Evolutionary conservation across 2,329 filamentous ascomycete species (phyloP), one percentile per base, ranked within the genome.

Genomic region (Cladophialophora chaetospira): DNA sequence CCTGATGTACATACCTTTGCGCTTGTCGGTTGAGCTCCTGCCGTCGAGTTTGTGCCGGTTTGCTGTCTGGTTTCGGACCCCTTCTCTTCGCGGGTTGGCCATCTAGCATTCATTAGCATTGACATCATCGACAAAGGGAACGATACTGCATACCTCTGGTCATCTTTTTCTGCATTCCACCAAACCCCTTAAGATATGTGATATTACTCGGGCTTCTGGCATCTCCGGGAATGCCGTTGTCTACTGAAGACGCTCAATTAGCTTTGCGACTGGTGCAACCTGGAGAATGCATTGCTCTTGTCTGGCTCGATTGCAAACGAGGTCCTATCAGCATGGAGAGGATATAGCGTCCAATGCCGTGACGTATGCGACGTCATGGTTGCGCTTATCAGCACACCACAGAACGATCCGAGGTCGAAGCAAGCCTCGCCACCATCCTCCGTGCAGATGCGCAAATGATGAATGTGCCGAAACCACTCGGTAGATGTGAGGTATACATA

Each of bases 21-120:
- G 94, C 94, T 76, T 97, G 93, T 62, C 94, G 85, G 71, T 97
- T 97, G 60, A 97, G 78, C 73, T 97, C 93, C 71, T 97, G 94
- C 63, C 93, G 85, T 61, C 93, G 83, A 17, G 93, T 97, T 67
- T 96, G 77, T 42, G 94, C 93, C 15, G 94, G 94, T 71, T 96
- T 97, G 77, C 89, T 95, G 72, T 97, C 94, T 17, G 94, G 94
- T 72, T 97, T 97, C 0, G 94, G 94, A 1, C 94, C 94, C 72
- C 94, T 85, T 64, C 90, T 85, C 76, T 97, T 99, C 2, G 90
- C 85, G 6, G 88, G 81, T 68, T 94, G 88, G 43, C 91, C 92
- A 78, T 96, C 92, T 88, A 67, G 35, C 47, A 38, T 25, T 6
- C 25, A 15, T 65, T 36, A 65, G 52, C 36, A 36, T 35, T 4